These are phyloP conservation scores for Nitzschia palea DNA, from an alignment of 108 stramenopile genomes.

Conservation along the genomic window DNA sequence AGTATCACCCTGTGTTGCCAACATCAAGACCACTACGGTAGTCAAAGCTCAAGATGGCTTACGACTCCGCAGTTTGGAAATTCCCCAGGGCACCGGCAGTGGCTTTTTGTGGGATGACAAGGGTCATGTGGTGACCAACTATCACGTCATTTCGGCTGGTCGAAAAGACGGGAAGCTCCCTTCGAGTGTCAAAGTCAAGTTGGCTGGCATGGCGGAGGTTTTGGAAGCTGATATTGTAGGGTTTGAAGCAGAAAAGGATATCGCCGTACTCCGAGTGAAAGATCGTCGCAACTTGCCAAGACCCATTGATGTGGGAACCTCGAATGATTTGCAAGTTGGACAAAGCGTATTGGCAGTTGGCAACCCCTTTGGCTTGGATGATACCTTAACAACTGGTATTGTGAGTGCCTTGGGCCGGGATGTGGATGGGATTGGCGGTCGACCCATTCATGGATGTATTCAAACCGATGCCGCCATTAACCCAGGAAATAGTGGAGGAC, in stretches of 20 bases:
- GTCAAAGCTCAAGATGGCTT: conserved; percentile 12
- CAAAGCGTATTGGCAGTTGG: conserved; percentile 79
- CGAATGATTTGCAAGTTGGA: conserved; percentile 66
- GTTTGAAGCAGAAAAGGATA: conserved; percentile 73
- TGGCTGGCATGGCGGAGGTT: conserved; percentile 51
- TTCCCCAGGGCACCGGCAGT: conserved; percentile 62
- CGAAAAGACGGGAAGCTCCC: conserved; percentile 16
- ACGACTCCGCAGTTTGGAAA: conserved; percentile 31
- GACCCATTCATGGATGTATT: conserved; percentile 78
- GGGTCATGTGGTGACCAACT: conserved; percentile 88
- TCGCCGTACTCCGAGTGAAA: conserved; percentile 37
- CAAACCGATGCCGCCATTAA: conserved; percentile 65
- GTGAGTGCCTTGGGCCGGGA: conserved; percentile 78
- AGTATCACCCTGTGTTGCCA: conserved; percentile 63
- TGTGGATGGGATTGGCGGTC: conserved; percentile 69
- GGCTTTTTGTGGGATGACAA: conserved; percentile 74
- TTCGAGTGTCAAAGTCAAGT: conserved; percentile 52
- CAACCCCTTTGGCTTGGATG: conserved; percentile 75
- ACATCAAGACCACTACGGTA: conserved; percentile 46
- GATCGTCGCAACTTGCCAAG: conserved; percentile 33
- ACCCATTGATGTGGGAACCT: conserved; percentile 49
- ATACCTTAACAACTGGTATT: conserved; percentile 75
- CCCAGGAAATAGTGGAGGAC: conserved; percentile 60
- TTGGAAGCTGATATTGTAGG: conserved; percentile 49
- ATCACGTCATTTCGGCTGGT: conserved; percentile 36